A percentile compares a stretch with the other conserved stretches of the same genome.
These are phyloP conservation scores for Pseudonitzschia multiseries DNA, from an alignment of 108 stramenopile genomes.

Conservation along the genomic window DNA sequence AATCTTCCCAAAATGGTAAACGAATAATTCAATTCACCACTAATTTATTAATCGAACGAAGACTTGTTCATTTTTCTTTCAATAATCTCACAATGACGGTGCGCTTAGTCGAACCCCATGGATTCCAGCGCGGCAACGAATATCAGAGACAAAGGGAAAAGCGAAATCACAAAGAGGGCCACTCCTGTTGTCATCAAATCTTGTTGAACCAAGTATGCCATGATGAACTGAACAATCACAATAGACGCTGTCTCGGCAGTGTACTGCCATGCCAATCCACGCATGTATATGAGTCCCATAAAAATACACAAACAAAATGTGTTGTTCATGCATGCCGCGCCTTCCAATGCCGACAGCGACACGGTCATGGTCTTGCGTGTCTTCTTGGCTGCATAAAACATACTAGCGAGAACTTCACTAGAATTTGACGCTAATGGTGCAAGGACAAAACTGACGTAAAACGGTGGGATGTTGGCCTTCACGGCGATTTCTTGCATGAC, in stretches of 20 bases:
- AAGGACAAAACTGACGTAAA: conserved; percentile 97
- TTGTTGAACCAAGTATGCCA: conserved; percentile 55
- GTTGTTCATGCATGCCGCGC: conserved; percentile 99
- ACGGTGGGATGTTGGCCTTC: conserved; percentile 70
- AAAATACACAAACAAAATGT: conserved; percentile 90
- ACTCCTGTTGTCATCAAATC: conserved; percentile 43
- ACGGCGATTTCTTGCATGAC: conserved; percentile 90
- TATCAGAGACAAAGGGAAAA: conserved; percentile 85
- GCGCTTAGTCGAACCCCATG: conserved; percentile 69
- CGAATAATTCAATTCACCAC: too few species aligned
- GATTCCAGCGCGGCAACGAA: conserved; percentile 79
- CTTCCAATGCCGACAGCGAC: conserved; percentile 83
- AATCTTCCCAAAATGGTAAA: too few species aligned
- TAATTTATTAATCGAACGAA: too few species aligned
- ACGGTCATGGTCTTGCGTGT: conserved; percentile 93
- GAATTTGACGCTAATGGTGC: conserved; percentile 97
- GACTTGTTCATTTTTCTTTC: not conserved
- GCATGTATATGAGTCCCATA: conserved; percentile 90
- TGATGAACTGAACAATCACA: conserved; percentile 85
- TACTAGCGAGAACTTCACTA: conserved; percentile 90
- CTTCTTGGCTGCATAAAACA: conserved; percentile 93
- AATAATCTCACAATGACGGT: not conserved
- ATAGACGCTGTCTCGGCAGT: conserved; percentile 95
- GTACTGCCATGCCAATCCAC: conserved; percentile 94
- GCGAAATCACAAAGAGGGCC: conserved; percentile 52